Base-by-base conservation (phyloP, 768 basidiomycete genomes). In the Cystobasidium onofrii region DNA sequence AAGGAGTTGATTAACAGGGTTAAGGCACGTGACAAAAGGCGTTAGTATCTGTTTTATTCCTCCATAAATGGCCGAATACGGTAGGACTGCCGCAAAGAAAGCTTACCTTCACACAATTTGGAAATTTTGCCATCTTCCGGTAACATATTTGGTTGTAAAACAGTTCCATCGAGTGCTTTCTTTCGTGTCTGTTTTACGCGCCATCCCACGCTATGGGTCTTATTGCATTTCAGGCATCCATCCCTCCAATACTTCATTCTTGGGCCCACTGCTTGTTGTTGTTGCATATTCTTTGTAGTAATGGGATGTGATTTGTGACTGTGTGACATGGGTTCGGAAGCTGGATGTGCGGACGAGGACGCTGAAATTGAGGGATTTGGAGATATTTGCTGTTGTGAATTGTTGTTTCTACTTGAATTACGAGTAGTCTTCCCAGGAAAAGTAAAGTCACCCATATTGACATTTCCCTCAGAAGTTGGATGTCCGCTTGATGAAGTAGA, bases 71-170 rank as follows among this genome's bases (percentile, higher is more conserved):
- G n/a, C n/a, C n/a, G n/a, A n/a, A n/a, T n/a, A n/a, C n/a, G n/a
- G n/a, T n/a, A n/a, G n/a, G n/a, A n/a, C n/a, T n/a, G n/a, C n/a
- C n/a, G n/a, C n/a, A n/a, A n/a, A n/a, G n/a, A n/a, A n/a, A 27
- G 36, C 69, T 7, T 44, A 71, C 69, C 69, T 36, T 57, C 50
- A 52, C 69, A 71, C 23, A 71, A 27, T 44, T 71, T 71, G 23
- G 29, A 17, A 10, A 67, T 50, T 2, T 23, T 4, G 1, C 52
- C 69, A 34, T 34, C 31, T 23, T 25, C 69, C 2, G 25, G 15
- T 36, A 54, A 20, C 33, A 27, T 36, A 1, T 60, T 36, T 12
- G 29, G 10, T 23, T 60, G 54, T 17, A 34, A 34, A 20, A 36
- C 33, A 52, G 18, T 27, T 23, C 52, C 52, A 60, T 71, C 55